These are phyloP conservation scores for Cicer judaicum DNA, from an alignment of 306 rosid genomes.

Conservation along the genomic window DNA sequence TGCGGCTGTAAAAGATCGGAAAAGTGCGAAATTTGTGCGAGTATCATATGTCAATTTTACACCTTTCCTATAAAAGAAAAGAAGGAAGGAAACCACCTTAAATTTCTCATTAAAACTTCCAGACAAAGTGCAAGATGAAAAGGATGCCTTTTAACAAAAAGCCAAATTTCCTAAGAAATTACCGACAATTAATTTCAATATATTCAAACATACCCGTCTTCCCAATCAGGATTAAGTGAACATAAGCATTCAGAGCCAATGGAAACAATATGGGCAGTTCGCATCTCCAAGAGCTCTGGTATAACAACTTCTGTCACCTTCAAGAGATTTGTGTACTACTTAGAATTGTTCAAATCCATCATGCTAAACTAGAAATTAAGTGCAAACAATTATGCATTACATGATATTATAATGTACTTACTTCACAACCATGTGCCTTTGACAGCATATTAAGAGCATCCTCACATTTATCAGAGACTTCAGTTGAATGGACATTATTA, in stretches of 20 bases:
- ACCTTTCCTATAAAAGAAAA: slow-evolving; percentile 59
- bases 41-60: slow-evolving; percentile 69
- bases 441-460: slow-evolving; percentile 71
- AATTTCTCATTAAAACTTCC: slow-evolving; percentile 2
- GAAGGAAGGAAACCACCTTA: slow-evolving; percentile 24
- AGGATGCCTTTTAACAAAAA: slow-evolving; percentile 25
- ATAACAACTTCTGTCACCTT: slow-evolving; percentile 76
- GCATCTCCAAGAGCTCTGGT: slow-evolving; percentile 88
- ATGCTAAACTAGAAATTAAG: slow-evolving; percentile 29
- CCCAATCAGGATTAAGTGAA: slow-evolving; percentile 68
- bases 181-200: slow-evolving; percentile 21
- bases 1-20: slow-evolving; percentile 78
- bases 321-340: slow-evolving; percentile 36
- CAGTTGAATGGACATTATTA: slow-evolving; percentile 79
- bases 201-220: slow-evolving; percentile 74
- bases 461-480: slow-evolving; percentile 80
- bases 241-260: slow-evolving; percentile 76
- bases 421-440: slow-evolving; percentile 77
- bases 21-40: slow-evolving; percentile 80
- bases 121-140: slow-evolving; percentile 26
- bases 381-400: slow-evolving; percentile 22
- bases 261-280: slow-evolving; percentile 80
- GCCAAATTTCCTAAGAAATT: slow-evolving; percentile 33
- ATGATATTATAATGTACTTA: slow-evolving; percentile 53
- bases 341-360: slow-evolving; percentile 42